Percentiles rank a stretch among this genome's conserved stretches.
These are phyloP conservation scores for Fusarium nisikadoi DNA, from an alignment of 2,329 filamentous ascomycete species.

Conservation along the genomic window DNA sequence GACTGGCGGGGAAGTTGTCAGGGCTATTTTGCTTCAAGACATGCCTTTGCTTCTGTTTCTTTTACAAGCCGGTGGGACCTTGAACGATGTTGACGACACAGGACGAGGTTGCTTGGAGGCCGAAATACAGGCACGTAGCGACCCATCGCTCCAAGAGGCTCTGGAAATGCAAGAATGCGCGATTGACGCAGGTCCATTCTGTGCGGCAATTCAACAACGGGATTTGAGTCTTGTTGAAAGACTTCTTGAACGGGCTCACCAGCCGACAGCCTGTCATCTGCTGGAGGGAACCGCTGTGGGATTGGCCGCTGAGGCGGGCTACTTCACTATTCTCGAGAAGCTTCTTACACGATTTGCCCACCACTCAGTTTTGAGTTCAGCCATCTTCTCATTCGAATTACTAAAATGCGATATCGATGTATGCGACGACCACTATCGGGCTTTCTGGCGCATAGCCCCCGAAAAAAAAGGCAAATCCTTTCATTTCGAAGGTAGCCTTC, in stretches of 20 bases:
- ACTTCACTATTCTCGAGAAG: fast-evolving
- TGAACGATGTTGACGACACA: fast-evolving
- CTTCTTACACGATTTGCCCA: background rate
- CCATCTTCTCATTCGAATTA: too few relatives aligned
- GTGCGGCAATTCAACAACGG: fast-evolving
- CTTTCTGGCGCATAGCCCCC: background rate
- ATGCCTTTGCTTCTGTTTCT: fast-evolving
- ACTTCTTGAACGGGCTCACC: fast-evolving
- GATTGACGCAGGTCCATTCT: background rate
- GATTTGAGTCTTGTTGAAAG: background rate
- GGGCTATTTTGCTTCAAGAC: fast-evolving
- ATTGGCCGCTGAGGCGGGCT: fast-evolving
- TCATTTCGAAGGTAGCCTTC: background rate
- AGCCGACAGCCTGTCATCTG: fast-evolving
- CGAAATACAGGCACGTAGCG: background rate
- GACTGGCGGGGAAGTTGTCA: fast-evolving
- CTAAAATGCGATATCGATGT: too few relatives aligned
- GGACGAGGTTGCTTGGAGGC: fast-evolving
- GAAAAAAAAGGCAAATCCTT: too few relatives aligned
- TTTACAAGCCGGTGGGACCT: background rate
- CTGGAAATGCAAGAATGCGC: background rate
- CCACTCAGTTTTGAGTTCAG: fast-evolving
- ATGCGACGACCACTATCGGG: too few relatives aligned
- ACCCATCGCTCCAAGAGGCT: fast-evolving
- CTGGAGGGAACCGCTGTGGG: background rate